Conservation (phyloP, 371 early-diverging fungal species). For the Globomyces sp. region DNA sequence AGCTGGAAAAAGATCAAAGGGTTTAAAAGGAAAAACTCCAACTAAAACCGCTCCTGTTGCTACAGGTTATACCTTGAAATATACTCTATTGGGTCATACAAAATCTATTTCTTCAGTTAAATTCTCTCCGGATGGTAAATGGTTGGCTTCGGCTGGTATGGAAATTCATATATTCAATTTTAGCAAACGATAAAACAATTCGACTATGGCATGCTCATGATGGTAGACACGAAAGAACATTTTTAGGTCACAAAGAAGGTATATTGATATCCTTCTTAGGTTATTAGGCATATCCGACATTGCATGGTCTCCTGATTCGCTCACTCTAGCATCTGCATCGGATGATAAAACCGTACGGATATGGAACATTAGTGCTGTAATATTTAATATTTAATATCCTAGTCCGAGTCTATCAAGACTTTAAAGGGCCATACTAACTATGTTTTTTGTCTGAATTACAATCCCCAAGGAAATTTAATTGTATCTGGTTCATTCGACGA, state of each 20-base stretch:
- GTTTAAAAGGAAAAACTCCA: no score
- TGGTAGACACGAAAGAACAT: constrained; percentile 79
- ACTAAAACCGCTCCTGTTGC: no score
- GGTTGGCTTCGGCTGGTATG: constrained; percentile 91
- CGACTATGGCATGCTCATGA: constrained; percentile 90
- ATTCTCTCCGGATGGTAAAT: constrained; percentile 96
- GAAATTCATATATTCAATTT: neutral
- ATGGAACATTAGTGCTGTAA: constrained; percentile 78
- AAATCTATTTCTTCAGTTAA: constrained; percentile 95
- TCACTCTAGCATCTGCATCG: constrained; percentile 83
- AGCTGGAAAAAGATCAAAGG: no score
- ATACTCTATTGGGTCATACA: constrained; percentile 69
- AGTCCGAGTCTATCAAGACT: constrained; percentile 73
- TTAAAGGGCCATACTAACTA: constrained; percentile 92
- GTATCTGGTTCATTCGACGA: constrained; percentile 98
- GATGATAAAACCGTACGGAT: constrained; percentile 94
- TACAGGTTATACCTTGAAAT: neutral
- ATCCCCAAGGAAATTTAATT: constrained; percentile 88
- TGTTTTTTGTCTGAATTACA: constrained; percentile 96
- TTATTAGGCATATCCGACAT: constrained; percentile 67
- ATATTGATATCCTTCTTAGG: constrained; percentile 36
- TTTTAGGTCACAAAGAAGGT: constrained; percentile 91
- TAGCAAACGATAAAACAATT: constrained; percentile 77
- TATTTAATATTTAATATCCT: constrained; percentile 18
- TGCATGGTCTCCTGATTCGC: constrained; percentile 92